Evolutionary conservation across 495 filamentous ascomycete genomes (phyloP), one percentile per base, ranked within the genome.

Genomic region (Penicillium paradoxum): DNA sequence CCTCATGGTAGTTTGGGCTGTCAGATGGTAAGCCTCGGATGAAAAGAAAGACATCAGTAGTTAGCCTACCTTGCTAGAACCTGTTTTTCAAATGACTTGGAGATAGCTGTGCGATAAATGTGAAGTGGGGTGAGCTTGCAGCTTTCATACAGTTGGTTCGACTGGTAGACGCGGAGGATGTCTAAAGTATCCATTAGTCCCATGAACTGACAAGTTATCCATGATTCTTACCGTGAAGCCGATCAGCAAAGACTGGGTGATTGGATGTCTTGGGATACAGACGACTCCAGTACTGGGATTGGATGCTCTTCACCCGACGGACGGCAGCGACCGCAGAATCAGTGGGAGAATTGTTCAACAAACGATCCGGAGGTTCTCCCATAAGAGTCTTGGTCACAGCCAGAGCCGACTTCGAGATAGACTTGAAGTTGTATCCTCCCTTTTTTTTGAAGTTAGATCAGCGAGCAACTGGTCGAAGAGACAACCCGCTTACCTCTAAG

Each of bases 391-490:
- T 84, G 0, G 89, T 91, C 4, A 99, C 95, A 2, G 91, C 90
- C 2, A 97, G 72, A 11, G 93, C 93, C 18, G 92, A 97, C 50
- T 87, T 83, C 0, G 91, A 91, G 47, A 99, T 97, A 1, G 95
- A 92, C 9, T 81, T 75, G 39, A 97, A 83, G 60, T 99, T 96
- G 65, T 99, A 99, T 17, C 93, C 93, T 45, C 93, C 93, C 78
- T 89, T 17, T 27, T 33, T 48, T 2, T 4, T 25, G 14, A n/a
- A n/a, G 15, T 48, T 9, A 46, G 44, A 18, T 37, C 15, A 37
- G 32, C 22, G 37, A 46, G 19, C 11, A 40, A 22, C 11, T 33
- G 14, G 5, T 3, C 13, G 13, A 38, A n/a, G n/a, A 17, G 14
- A 50, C 7, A 29, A 21, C n/a, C 8, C 37, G 18, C 63, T 19